Conservation (phyloP, 1,284 basidiomycete genomes). For the Microbotryomycetes sp. region DNA sequence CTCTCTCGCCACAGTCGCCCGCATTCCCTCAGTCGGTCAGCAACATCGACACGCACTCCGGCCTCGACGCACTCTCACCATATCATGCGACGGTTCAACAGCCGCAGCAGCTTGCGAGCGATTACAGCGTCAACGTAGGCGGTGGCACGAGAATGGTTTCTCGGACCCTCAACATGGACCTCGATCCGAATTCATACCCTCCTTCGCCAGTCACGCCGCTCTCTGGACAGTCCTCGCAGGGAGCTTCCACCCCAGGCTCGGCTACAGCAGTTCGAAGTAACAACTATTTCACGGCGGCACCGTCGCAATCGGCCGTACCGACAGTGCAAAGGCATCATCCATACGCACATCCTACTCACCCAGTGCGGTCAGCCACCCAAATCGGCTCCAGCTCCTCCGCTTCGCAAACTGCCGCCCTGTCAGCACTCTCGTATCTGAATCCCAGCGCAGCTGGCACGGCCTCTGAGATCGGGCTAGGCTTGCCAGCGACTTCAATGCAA, state of each 20-base stretch:
- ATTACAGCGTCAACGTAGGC: neutral
- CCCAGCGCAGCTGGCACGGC: conserved; percentile 9
- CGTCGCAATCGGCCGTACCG: neutral
- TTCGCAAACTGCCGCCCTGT: neutral
- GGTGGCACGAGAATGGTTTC: neutral
- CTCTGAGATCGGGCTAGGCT: neutral
- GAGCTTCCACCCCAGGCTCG: neutral
- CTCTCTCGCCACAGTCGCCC: neutral
- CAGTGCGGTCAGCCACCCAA: neutral
- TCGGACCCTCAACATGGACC: conserved; percentile 2
- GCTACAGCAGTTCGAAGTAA: neutral
- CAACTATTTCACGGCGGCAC: conserved; percentile 1
- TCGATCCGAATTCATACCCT: conserved; percentile 1
- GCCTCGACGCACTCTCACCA: neutral
- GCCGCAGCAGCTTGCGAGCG: neutral
- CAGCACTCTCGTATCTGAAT: conserved; percentile 10
- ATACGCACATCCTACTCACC: conserved; percentile 25
- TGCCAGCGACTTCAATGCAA: conserved; percentile 6
- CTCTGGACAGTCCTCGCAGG: neutral
- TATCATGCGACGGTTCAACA: neutral
- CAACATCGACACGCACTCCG: neutral
- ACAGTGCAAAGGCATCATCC: conserved; percentile 24
- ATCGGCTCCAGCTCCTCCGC: conserved; percentile 1
- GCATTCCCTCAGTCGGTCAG: neutral
- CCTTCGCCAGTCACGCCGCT: conserved; percentile 12